Evolutionary conservation across 2,329 filamentous ascomycete genomes (phyloP), one percentile per base, ranked within the genome.

Genomic region (Fusarium hainanense): DNA sequence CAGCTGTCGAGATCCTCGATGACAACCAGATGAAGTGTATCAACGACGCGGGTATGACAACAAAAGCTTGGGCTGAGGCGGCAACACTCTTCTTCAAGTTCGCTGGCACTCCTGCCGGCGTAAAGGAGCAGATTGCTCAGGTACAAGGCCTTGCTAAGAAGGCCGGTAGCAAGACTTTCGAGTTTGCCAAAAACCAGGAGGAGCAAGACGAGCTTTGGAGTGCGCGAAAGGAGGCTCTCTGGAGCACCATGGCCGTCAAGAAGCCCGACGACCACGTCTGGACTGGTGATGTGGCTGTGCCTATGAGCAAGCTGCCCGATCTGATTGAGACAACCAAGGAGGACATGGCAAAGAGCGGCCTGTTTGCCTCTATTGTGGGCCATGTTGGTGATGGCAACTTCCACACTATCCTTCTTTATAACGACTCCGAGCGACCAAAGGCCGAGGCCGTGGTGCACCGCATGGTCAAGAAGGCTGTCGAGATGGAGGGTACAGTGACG

Each of bases 1-100:
- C 94, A 1, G 94, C 94, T n/a, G 89, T 98, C 44, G 94, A 98
- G 82, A 92, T 98, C 61, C 84, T 98, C 28, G 94, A 98, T 81
- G 94, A 97, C 77, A 91, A 94, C 60, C 94, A 97, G 82, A 98
- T 98, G 88, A 83, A 82, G 73, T 87, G 85, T 77, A 89, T 90
- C 80, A 90, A 90, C 80, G 83, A 86, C 28, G 88, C 89, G 1
- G 90, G 90, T 27, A 85, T 84, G 76, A 94, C 92, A 2, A 83
- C 85, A 37, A 88, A 89, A 64, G 80, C 80, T 11, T 95, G 92
- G 92, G 84, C 85, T 54, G 91, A 93, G 79, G 86, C 85, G 4
- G 92, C 93, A 1, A 94, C 92, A 0, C 84, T 95, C 9, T 94
- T 95, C 82, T 93, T 95, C 88, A 95, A 95, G 80, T 95, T 95